Percentiles rank a stretch among this genome's conserved stretches.
These are phyloP conservation scores for Pythium volutum DNA, from an alignment of 352 stramenopile species.

Conservation along the genomic window DNA sequence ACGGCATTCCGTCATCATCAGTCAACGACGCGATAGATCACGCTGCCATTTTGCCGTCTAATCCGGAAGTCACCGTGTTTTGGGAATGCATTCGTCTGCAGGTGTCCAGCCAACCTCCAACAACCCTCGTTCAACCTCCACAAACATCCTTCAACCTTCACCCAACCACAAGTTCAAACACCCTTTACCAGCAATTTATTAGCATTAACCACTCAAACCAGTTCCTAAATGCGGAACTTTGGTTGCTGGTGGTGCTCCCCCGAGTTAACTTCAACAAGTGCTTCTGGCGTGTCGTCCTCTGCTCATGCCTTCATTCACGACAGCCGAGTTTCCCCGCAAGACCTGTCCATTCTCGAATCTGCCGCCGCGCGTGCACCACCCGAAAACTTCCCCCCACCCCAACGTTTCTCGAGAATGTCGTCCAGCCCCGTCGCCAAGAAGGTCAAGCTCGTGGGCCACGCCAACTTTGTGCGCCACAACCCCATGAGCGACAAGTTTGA, in stretches of 20 bases:
- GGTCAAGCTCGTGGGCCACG: conserved; percentile 64
- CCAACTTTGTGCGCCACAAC: conserved; percentile 80
- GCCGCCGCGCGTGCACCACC: conserved; percentile 9
- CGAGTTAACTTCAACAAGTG: conserved; percentile 18
- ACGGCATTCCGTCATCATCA: too few relatives aligned
- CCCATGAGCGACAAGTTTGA: conserved; percentile 73
- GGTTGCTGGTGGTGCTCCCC: conserved; percentile 11
- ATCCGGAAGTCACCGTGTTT: too few relatives aligned
- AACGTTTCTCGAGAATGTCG: too few relatives aligned
- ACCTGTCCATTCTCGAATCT: conserved; percentile 28
- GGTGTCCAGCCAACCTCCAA: too few relatives aligned
- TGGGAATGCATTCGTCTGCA: too few relatives aligned
- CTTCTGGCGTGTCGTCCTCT: background rate
- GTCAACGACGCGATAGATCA: too few relatives aligned
- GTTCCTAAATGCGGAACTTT: conserved; percentile 16
- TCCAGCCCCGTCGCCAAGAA: conserved; percentile 34
- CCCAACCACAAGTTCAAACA: conserved; percentile 21
- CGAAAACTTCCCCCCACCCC: background rate
- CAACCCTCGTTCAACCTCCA: conserved; percentile 1
- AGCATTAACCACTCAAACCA: too few relatives aligned
- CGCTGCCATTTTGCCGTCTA: too few relatives aligned
- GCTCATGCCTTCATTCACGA: background rate
- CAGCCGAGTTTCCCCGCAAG: background rate
- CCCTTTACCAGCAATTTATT: conserved; percentile 8
- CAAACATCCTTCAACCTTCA: conserved; percentile 12